phyloP scores from a whole-genome alignment of 148 eudicot genomes.

The Euryodendron excelsum region DNA sequence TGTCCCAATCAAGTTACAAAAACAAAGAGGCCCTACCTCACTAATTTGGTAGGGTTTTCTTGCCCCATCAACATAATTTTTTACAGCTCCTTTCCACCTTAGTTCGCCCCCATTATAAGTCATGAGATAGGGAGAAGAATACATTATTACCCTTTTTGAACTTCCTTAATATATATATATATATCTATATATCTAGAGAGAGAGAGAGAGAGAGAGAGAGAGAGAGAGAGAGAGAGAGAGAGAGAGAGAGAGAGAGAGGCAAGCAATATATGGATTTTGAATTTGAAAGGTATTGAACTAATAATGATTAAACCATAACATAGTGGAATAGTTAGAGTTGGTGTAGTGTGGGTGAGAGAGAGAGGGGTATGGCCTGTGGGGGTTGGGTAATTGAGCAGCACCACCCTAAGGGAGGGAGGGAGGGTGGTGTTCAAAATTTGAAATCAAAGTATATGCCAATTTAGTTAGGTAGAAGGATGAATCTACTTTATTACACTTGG shows the following conservation, averaged over 20 bases:
- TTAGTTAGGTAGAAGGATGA: conserved; percentile 7
- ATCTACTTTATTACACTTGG: background rate
- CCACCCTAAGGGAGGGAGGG: background rate
- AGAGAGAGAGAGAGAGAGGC: background rate
- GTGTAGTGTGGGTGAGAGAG: conserved; percentile 4
- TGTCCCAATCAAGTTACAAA: background rate
- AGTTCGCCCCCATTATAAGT: background rate
- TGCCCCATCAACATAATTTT: background rate
- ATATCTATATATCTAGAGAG: too few species aligned
- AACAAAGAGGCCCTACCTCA: background rate
- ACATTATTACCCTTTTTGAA: background rate
- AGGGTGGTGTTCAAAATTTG: conserved; percentile 21
- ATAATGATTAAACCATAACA: conserved; percentile 23
- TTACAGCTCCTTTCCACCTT: background rate
- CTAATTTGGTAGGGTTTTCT: background rate
- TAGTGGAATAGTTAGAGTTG: background rate
- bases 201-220: background rate
- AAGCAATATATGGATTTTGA: conserved; percentile 5
- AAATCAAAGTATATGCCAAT: conserved; percentile 10
- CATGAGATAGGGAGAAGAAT: background rate
- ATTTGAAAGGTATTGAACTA: conserved; percentile 15
- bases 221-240: background rate
- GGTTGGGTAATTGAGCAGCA: conserved; percentile 1
- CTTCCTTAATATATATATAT: too few species aligned
- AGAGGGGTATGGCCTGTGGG: conserved; percentile 2